A percentile compares a stretch with the other conserved stretches of the same genome.
These are phyloP conservation scores for Xylaria castorea DNA, from an alignment of 495 filamentous ascomycete genomes.

Conservation along the genomic window DNA sequence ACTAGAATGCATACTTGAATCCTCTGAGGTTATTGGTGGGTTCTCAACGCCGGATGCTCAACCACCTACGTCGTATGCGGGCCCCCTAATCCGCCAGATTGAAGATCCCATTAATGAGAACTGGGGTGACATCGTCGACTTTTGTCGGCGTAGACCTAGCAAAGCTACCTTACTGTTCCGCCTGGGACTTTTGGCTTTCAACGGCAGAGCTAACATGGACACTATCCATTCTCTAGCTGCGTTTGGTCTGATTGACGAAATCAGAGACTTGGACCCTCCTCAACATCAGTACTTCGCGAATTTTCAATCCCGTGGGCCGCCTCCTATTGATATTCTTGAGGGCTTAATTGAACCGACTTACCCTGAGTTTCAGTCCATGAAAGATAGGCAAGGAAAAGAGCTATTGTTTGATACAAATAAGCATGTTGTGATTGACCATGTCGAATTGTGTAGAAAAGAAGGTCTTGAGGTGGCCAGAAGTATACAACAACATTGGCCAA, in stretches of 20 bases:
- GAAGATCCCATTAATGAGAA: conserved; percentile 43
- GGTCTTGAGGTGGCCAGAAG: conserved; percentile 35
- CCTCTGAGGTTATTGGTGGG: conserved; percentile 44
- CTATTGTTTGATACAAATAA: conserved; percentile 1
- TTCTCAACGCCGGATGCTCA: conserved; percentile 34
- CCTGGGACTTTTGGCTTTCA: conserved; percentile 34
- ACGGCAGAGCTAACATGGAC: conserved; percentile 37
- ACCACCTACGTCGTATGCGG: conserved; percentile 23
- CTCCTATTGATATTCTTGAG: conserved; percentile 39
- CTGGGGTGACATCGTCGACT: conserved; percentile 48
- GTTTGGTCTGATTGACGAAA: conserved; percentile 38
- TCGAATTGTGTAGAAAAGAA: conserved; percentile 36
- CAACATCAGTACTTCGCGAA: conserved; percentile 36
- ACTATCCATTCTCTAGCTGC: conserved; percentile 40
- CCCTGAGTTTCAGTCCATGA: conserved; percentile 10
- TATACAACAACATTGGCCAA: conserved; percentile 47
- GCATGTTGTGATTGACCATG: conserved; percentile 38
- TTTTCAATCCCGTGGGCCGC: conserved; percentile 38
- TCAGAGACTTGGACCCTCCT: conserved; percentile 40
- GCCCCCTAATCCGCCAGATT: conserved; percentile 43
- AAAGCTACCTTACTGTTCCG: conserved; percentile 41
- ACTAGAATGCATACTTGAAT: conserved; percentile 36
- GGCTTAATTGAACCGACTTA: conserved; percentile 29
- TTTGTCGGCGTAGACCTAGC: conserved; percentile 34
- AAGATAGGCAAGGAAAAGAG: not conserved